Evolutionary conservation across 768 basidiomycete species (phyloP).

Genomic region (Naganishia vishniacii): DNA sequence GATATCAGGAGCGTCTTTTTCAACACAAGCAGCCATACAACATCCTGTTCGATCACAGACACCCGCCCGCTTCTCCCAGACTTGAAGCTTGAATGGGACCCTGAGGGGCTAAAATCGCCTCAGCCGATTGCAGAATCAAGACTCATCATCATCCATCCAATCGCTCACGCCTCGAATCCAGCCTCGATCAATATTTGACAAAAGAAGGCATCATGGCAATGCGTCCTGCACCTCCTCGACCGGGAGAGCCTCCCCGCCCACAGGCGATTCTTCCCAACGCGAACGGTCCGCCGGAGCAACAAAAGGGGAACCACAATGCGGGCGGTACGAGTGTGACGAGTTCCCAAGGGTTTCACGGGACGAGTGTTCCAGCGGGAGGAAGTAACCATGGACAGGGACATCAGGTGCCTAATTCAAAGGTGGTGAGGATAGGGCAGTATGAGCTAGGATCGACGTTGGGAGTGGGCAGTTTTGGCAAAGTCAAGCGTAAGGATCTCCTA

Average conservation of each 20-base stretch:
- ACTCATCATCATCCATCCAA: not conserved
- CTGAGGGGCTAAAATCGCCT: not conserved
- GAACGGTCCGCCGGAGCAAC: not conserved
- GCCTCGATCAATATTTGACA: not conserved
- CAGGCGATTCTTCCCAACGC: constrained; percentile 20
- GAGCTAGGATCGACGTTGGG: constrained; percentile 80
- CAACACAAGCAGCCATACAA: no score
- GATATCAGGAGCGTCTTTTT: no score
- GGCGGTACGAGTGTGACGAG: constrained; percentile 11
- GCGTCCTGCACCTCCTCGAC: constrained; percentile 38
- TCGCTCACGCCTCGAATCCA: not conserved
- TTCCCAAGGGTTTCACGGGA: constrained; percentile 14
- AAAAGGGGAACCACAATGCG: not conserved
- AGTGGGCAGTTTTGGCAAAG: constrained; percentile 96
- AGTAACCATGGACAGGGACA: constrained; percentile 14
- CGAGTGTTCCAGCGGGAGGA: constrained; percentile 8
- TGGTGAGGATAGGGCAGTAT: constrained; percentile 84
- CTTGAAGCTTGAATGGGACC: not conserved
- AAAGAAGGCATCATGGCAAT: constrained; percentile 36
- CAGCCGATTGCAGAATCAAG: not conserved
- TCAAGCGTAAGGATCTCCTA: constrained; percentile 71
- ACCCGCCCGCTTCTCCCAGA: no score
- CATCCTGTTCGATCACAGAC: no score
- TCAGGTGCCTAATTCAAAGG: constrained; percentile 45
- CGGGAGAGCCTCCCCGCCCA: constrained; percentile 17